Percentiles rank a stretch among this genome's conserved stretches.
These are phyloP conservation scores for Schoenoplectus triqueter DNA, from an alignment of 202 grass and related monocot species.

Conservation along the genomic window DNA sequence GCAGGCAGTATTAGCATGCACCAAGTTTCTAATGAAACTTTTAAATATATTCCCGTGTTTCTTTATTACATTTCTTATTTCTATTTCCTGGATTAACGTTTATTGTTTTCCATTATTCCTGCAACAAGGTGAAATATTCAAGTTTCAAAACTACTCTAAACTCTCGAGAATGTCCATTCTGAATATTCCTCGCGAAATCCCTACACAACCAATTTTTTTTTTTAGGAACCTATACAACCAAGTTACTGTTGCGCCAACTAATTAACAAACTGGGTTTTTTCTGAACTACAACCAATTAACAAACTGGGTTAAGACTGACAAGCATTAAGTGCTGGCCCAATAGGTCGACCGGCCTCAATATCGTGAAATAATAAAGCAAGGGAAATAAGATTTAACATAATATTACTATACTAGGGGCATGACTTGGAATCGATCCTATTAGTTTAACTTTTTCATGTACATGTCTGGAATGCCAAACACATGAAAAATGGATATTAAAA, in stretches of 20 bases:
- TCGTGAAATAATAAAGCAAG: neutral
- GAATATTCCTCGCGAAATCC: neutral
- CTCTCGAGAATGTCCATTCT: neutral
- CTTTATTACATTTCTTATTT: too few species aligned
- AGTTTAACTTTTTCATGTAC: conserved; percentile 23
- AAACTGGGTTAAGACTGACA: neutral
- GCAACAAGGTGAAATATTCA: neutral
- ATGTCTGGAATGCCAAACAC: conserved; percentile 27
- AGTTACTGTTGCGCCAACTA: neutral
- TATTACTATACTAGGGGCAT: neutral
- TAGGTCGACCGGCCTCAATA: too few species aligned
- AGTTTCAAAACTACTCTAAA: neutral
- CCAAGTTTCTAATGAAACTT: too few species aligned
- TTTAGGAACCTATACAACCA: too few species aligned
- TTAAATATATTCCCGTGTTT: too few species aligned
- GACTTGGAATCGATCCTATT: neutral
- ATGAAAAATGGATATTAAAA: conserved; percentile 20
- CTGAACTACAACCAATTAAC: neutral
- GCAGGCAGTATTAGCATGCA: too few species aligned
- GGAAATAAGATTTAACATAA: neutral
- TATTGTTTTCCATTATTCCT: neutral
- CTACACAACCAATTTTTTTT: neutral
- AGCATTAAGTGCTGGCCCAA: neutral
- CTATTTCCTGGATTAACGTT: too few species aligned
- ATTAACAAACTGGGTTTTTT: neutral